These are phyloP conservation scores for Hygrophorus russula DNA, from an alignment of 768 basidiomycete species.

Conservation along the genomic window DNA sequence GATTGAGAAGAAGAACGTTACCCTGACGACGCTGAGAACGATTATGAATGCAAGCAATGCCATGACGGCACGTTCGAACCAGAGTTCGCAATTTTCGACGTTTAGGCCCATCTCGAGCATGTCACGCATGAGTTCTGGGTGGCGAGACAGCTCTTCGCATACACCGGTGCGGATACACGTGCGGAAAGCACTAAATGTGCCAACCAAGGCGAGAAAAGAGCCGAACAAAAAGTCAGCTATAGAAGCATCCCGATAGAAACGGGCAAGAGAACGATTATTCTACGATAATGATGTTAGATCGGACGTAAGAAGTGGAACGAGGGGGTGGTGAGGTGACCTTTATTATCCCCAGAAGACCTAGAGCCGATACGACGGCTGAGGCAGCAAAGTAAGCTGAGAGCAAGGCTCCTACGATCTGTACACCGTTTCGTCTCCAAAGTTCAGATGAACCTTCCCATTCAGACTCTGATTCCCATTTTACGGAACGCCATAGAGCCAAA, in stretches of 20 bases:
- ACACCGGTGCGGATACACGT: constrained; percentile 43
- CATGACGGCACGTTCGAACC: constrained; percentile 58
- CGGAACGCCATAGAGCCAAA: constrained; percentile 22
- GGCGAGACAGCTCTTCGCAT: constrained; percentile 67
- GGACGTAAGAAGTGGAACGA: constrained; percentile 2
- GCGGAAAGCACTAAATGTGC: constrained; percentile 49
- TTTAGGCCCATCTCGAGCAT: constrained; percentile 63
- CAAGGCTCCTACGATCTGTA: constrained; percentile 49
- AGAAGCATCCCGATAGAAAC: constrained; percentile 75
- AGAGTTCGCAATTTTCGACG: constrained; percentile 72
- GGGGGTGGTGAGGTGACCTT: constrained; percentile 32
- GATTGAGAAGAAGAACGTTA: constrained; percentile 23
- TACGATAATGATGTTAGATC: constrained; percentile 16
- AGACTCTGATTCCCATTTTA: constrained; percentile 35
- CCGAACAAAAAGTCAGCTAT: constrained; percentile 70
- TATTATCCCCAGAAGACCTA: constrained; percentile 60
- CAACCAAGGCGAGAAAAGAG: constrained; percentile 42
- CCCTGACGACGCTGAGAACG: constrained; percentile 54
- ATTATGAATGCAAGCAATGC: constrained; percentile 47
- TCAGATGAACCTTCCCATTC: constrained; percentile 34
- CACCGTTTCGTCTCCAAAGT: constrained; percentile 27
- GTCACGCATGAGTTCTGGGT: constrained; percentile 64
- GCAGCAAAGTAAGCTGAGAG: constrained; percentile 56
- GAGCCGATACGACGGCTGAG: constrained; percentile 48
- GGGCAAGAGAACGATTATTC: constrained; percentile 55